phyloP scores from a whole-genome alignment of 1,284 basidiomycete genomes.

The Tetrapyrgos nigripes region DNA sequence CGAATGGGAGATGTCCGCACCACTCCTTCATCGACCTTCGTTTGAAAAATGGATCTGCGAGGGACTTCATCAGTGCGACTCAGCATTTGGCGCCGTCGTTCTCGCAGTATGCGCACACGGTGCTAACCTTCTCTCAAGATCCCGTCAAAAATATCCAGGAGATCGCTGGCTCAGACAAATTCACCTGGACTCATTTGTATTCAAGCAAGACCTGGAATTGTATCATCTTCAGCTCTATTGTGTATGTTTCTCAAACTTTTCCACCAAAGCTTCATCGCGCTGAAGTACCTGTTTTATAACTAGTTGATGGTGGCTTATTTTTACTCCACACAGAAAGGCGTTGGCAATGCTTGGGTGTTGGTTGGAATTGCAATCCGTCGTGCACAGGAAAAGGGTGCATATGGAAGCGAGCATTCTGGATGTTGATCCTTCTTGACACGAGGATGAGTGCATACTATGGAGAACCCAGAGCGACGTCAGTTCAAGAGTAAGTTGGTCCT shows the following conservation, averaged over 20 bases:
- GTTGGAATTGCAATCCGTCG: too few relatives aligned
- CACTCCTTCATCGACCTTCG: constrained; percentile 67
- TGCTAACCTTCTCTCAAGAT: constrained; percentile 40
- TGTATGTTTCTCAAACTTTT: neutral
- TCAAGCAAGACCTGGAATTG: neutral
- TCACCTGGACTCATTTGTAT: neutral
- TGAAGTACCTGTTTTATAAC: too few relatives aligned
- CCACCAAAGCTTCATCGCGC: neutral
- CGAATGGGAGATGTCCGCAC: constrained; percentile 53
- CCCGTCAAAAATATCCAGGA: neutral
- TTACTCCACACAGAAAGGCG: too few relatives aligned
- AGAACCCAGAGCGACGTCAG: constrained; percentile 53
- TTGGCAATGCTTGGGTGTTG: too few relatives aligned
- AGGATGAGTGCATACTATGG: constrained; percentile 51
- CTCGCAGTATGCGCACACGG: constrained; percentile 70
- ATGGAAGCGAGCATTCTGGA: constrained; percentile 43
- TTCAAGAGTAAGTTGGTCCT: constrained; percentile 46
- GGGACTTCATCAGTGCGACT: constrained; percentile 55
- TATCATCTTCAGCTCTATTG: constrained; percentile 6
- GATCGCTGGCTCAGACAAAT: neutral
- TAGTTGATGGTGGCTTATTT: constrained; percentile 53
- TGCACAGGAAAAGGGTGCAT: too few relatives aligned
- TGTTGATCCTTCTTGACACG: constrained; percentile 34
- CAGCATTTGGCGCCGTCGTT: constrained; percentile 62
- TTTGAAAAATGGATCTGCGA: constrained; percentile 59